Base-by-base conservation (phyloP, 805 yeast genomes). In the Candida loeiensis region DNA sequence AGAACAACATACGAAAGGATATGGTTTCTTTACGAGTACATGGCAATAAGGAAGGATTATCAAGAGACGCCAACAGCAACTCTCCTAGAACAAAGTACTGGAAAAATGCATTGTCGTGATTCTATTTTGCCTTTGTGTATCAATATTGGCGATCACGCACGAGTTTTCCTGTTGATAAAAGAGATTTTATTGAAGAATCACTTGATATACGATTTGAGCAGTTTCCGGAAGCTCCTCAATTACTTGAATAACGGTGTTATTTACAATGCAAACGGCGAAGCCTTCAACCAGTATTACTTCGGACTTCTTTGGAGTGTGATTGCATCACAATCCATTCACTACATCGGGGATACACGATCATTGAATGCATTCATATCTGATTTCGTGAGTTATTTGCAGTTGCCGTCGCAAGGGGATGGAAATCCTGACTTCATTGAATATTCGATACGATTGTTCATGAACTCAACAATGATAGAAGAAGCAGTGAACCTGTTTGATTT, bases 1-100 rank as follows among this genome's bases (percentile, higher is more conserved):
- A 34, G 22, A 26, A 38, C 6, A 34, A 34, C 33, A 25, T 51
- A 44, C 32, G 29, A 22, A 27, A 45, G 31, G 24, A 47, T 63
- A 8, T 64, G 72, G 67, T 46, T 47, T 2, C 49, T 66, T 12
- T 61, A 66, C 46, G 52, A 65, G 30, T 55, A 58, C 40, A 55
- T 61, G 21, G 59, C 66, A 9, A 56, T 66, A 4, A 56, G 73
- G 35, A 59, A 63, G 38, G 72, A 68, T 41, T 66, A 48, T 41
- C 65, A 61, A 32, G 22, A 34, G 2, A 19, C 35, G 2, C 36
- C 50, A 3, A 36, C 49, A 2, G 31, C 41, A 5, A 31, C 24
- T 3, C 21, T 37, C 25, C 17, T 39, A n/a, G n/a, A 36, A 27
- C 29, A 26, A 28, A 41, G 36, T 29, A 11, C 41, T 11, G 44